Percentiles rank a stretch among this genome's conserved stretches.
These are phyloP conservation scores for Jackrogersella multiformis DNA, from an alignment of 495 filamentous ascomycete genomes.

Conservation along the genomic window DNA sequence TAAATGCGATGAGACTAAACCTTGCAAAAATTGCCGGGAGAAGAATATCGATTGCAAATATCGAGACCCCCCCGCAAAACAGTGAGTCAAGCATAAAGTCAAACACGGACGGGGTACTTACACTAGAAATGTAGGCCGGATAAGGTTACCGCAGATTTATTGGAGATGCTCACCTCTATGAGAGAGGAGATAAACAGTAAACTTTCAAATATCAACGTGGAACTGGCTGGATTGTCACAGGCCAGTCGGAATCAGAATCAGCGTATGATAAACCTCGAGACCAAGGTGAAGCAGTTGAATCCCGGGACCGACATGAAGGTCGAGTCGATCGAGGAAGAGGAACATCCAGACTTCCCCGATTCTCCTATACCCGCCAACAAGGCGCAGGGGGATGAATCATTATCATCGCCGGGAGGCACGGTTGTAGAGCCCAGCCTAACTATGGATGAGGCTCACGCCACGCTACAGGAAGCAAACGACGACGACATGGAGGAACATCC, in stretches of 20 bases:
- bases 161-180: conserved; percentile 52
- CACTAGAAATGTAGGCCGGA: conserved; percentile 56
- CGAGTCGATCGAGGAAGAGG: conserved; percentile 46
- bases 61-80: conserved; percentile 71
- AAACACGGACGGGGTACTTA: conserved; percentile 26
- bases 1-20: conserved; percentile 74
- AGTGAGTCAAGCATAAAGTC: conserved; percentile 56
- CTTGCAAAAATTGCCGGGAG: conserved; percentile 65
- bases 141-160: conserved; percentile 60
- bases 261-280: conserved; percentile 41
- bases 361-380: conserved; percentile 34
- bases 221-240: conserved; percentile 28
- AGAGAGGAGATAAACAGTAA: conserved; percentile 45
- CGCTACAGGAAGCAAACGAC: conserved; percentile 48
- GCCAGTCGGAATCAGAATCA: conserved; percentile 27
- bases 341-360: conserved; percentile 29
- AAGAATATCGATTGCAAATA: conserved; percentile 70
- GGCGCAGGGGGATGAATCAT: conserved; percentile 37
- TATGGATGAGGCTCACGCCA: conserved; percentile 47
- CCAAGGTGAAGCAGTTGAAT: conserved; percentile 34
- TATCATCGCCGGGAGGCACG: conserved; percentile 43
- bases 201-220: conserved; percentile 26
- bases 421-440: conserved; percentile 42
- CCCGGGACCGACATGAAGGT: conserved; percentile 41
- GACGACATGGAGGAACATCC: conserved; percentile 57